Percentiles rank a stretch among this genome's conserved stretches.
Evolutionary conservation across 805 yeast genomes (phyloP).

Genomic region (Pachysolen tannophilus): DNA sequence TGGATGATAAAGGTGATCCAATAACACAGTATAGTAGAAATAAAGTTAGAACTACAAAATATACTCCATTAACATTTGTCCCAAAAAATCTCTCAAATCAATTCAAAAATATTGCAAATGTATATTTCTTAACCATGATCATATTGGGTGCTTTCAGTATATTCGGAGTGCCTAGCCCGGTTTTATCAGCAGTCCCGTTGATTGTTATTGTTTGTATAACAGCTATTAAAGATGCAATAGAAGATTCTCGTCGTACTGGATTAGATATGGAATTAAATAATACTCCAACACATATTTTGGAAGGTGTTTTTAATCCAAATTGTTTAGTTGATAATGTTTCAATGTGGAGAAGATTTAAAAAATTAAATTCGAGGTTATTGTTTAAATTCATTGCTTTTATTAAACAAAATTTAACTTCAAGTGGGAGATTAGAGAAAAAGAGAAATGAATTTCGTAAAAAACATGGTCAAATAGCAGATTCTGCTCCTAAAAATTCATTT

Average conservation of each 20-base stretch:
- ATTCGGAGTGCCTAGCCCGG: conserved; percentile 70
- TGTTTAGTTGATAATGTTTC: conserved; percentile 46
- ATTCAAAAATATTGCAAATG: conserved; percentile 52
- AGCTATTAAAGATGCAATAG: conserved; percentile 70
- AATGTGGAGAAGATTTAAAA: conserved; percentile 64
- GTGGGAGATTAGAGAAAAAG: conserved; percentile 9
- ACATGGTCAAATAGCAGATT: conserved; percentile 15
- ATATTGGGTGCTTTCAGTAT: conserved; percentile 56
- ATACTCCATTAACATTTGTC: conserved; percentile 48
- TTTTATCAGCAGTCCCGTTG: conserved; percentile 71
- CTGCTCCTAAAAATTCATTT: conserved; percentile 16
- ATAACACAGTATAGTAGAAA: conserved; percentile 38
- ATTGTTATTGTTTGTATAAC: conserved; percentile 72
- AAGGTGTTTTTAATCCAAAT: conserved; percentile 50
- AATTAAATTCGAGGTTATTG: conserved; percentile 25
- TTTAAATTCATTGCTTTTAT: conserved; percentile 6
- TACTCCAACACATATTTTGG: conserved; percentile 48
- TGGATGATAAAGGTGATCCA: conserved; percentile 26
- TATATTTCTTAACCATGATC: conserved; percentile 46
- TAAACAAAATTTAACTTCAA: conserved; percentile 7
- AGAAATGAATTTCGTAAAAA: conserved; percentile 5
- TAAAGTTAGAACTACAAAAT: conserved; percentile 56
- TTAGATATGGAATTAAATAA: conserved; percentile 66
- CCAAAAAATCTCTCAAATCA: conserved; percentile 50
- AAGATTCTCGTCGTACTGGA: conserved; percentile 59